phyloP scores from a whole-genome alignment of 2,329 filamentous ascomycete species.

The Neoscytalidium dimidiatum region DNA sequence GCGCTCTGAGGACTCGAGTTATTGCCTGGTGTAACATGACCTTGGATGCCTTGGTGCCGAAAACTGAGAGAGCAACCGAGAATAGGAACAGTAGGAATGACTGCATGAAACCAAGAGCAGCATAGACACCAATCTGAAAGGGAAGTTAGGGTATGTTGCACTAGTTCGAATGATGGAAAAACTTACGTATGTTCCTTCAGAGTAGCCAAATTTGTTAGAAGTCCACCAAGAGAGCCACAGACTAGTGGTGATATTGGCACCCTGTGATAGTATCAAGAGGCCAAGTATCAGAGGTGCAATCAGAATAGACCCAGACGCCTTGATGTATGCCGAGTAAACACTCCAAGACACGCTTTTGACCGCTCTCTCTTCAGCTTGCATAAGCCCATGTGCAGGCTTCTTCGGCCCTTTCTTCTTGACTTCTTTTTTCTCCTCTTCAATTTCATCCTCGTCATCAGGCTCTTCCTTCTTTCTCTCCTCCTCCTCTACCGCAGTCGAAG shows the following conservation, averaged over 20 bases:
- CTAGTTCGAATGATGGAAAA: conserved; percentile 30
- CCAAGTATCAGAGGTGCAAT: conserved; percentile 66
- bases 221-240: conserved; percentile 97
- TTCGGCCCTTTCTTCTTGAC: conserved; percentile 55
- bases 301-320: conserved; percentile 70
- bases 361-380: conserved; percentile 74
- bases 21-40: conserved; percentile 81
- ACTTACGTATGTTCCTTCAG: conserved; percentile 71
- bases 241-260: conserved; percentile 82
- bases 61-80: conserved; percentile 73
- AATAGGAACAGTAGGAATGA: conserved; percentile 78
- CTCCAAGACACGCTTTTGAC: conserved; percentile 76
- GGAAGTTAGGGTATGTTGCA: conserved; percentile 27
- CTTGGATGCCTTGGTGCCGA: conserved; percentile 80
- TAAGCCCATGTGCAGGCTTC: conserved; percentile 55
- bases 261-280: conserved; percentile 72
- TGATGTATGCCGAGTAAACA: conserved; percentile 77
- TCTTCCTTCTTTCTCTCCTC: conserved; percentile 49
- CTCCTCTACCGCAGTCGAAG: conserved; percentile 69
- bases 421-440: conserved; percentile 60
- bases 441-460: conserved; percentile 52
- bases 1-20: conserved; percentile 67
- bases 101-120: conserved; percentile 70
- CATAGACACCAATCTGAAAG: conserved; percentile 63
- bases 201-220: conserved; percentile 70